Evolutionary conservation across 2,329 filamentous ascomycete genomes (phyloP), one percentile per base, ranked within the genome.

Genomic region (Penicillium sp.): DNA sequence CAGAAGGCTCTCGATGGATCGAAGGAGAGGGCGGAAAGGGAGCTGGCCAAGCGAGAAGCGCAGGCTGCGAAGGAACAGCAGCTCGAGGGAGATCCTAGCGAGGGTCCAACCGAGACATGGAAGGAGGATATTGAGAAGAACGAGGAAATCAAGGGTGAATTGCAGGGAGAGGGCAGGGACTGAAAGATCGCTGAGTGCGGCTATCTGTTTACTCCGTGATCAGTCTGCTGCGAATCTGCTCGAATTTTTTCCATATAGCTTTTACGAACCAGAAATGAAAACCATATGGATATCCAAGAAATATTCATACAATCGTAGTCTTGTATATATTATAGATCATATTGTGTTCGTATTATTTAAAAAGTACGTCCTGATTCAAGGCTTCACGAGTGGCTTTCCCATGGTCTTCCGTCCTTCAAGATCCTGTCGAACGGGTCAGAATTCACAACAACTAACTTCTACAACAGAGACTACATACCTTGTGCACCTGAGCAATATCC

Each of bases 371-470:
- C 4, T 19, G 12, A 9, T 47, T 69, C 66, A 87, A 44, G 85
- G 82, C 75, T 86, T 87, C 67, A 96, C 72, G 53, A 97, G 72
- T 59, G 95, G 73, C 78, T 96, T 96, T 17, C 92, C 92, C 11
- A 85, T 90, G 2, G 90, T 94, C 79, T 88, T 90, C 65, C 91
- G 81, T 40, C 89, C 83, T 75, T 95, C 89, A 42, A 97, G 80
- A 72, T 96, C 90, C 70, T 82, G 58, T 50, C 48, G 25, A 30
- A 8, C 37, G 14, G 36, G 31, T 46, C 26, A 50, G 37, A 28
- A 43, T 35, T 10, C 10, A 17, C 2, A 17, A 61, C 48, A 8
- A 37, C 2, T 22, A 22, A 22, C 22, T 43, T 36, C 3, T n/a
- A 14, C 14, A 11, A 51, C 14, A 26, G 37, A 8, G 16, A 10